Conservation (phyloP, 345 rosid species). For the Kandelia obovata region DNA sequence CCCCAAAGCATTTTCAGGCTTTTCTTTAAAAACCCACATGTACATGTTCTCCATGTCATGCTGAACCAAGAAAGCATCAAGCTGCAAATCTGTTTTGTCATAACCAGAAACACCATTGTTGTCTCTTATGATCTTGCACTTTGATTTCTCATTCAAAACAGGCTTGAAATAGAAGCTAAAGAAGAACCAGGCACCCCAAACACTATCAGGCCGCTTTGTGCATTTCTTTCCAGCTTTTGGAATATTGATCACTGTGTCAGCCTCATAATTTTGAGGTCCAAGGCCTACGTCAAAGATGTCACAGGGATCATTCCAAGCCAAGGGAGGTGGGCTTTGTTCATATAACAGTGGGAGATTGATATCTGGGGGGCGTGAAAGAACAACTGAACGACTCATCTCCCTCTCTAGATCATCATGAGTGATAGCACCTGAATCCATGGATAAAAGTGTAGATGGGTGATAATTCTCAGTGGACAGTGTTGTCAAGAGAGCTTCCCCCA, state of each 20-base stretch:
- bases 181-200: conserved; percentile 99
- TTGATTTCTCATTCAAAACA: conserved; percentile 75
- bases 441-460: conserved; percentile 87
- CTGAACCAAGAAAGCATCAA: conserved; percentile 88
- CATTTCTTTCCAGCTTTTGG: conserved; percentile 72
- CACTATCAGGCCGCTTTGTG: conserved; percentile 72
- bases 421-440: conserved; percentile 92
- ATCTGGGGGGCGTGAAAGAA: conserved; percentile 85
- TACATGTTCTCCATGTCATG: conserved; percentile 99
- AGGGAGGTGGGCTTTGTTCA: conserved; percentile 72
- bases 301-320: conserved; percentile 55
- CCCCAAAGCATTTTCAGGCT: conserved; percentile 94
- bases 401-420: conserved; percentile 86
- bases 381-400: conserved; percentile 77
- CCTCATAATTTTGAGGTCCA: conserved; percentile 66
- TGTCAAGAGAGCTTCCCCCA: conserved; percentile 63
- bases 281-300: conserved; percentile 84
- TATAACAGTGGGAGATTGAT: conserved; percentile 85
- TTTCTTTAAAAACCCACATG: conserved; percentile 98
- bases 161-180: conserved; percentile 94
- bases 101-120: conserved; percentile 73
- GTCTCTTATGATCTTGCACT: conserved; percentile 66
- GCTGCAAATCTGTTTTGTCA: conserved; percentile 81
- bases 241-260: conserved; percentile 56
- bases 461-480: conserved; percentile 76